Evolutionary conservation across 306 rosid species (phyloP).

Genomic region (Neltuma alba): DNA sequence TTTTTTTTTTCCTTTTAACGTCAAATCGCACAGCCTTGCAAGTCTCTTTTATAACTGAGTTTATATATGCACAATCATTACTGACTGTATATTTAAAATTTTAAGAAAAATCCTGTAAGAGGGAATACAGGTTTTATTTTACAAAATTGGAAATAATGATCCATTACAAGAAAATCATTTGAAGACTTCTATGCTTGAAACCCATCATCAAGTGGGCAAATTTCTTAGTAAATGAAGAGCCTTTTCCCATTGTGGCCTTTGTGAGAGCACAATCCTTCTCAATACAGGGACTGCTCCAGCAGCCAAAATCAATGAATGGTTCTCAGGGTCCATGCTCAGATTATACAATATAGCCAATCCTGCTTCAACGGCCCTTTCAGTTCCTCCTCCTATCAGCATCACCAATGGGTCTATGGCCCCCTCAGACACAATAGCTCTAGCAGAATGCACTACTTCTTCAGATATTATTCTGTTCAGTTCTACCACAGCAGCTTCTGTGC

Average conservation of each 20-base stretch:
- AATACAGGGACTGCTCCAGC: slow-evolving; percentile 76
- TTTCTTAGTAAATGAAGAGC: slow-evolving; percentile 80
- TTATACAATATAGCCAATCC: slow-evolving; percentile 68
- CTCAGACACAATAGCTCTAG: slow-evolving; percentile 58
- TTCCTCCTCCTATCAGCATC: slow-evolving; percentile 76
- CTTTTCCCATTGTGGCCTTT: slow-evolving; percentile 71
- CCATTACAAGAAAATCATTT: slow-evolving; percentile 12
- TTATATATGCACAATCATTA: background rate
- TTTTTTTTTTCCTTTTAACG: too few relatives aligned
- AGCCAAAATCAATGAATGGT: slow-evolving; percentile 68
- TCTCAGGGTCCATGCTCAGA: slow-evolving; percentile 82
- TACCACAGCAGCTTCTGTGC: slow-evolving; percentile 67
- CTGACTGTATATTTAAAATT: background rate
- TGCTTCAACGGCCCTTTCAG: slow-evolving; percentile 71
- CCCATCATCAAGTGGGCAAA: slow-evolving; percentile 51
- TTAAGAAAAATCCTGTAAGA: background rate
- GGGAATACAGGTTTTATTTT: background rate
- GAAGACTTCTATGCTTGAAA: slow-evolving; percentile 10
- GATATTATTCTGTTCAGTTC: slow-evolving; percentile 83
- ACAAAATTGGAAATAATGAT: slow-evolving; percentile 5
- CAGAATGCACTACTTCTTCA: slow-evolving; percentile 71
- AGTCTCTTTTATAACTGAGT: too few relatives aligned
- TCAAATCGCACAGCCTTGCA: too few relatives aligned
- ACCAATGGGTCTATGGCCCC: slow-evolving; percentile 70
- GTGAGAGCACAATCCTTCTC: slow-evolving; percentile 60